Conservation (phyloP, 2,329 filamentous ascomycete species). For the Chaetomiaceae sp. region DNA sequence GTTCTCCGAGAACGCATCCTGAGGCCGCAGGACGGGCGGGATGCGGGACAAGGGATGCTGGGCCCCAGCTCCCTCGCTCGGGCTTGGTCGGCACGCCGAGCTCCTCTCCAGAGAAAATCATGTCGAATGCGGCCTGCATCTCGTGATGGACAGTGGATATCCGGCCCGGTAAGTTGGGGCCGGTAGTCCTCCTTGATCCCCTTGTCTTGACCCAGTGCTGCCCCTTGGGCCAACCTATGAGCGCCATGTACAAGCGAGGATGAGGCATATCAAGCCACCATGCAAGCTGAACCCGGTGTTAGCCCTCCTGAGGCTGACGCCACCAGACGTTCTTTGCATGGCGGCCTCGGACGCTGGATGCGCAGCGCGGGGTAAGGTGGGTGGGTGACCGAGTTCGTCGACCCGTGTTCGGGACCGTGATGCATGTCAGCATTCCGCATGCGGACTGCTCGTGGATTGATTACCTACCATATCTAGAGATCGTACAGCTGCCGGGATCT, state of each 20-base stretch:
- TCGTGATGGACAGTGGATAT: neutral
- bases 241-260: neutral
- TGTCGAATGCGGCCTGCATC: neutral
- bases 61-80: neutral
- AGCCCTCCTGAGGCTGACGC: neutral
- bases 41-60: neutral
- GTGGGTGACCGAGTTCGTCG: neutral
- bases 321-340: neutral
- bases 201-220: neutral
- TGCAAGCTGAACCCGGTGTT: slow-evolving; percentile 3
- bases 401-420: neutral
- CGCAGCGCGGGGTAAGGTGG: neutral
- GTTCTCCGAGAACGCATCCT: neutral
- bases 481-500: no score
- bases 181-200: neutral
- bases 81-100: neutral
- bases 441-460: neutral
- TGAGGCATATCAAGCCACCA: neutral
- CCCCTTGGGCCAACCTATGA: neutral
- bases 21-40: neutral
- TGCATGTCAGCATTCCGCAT: neutral
- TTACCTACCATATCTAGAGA: no score
- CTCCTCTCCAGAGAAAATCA: no score
- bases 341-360: neutral
- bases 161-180: neutral